Evolutionary conservation across 179 eudicot genomes (phyloP), one percentile per base, ranked within the genome.

Genomic region (Sideroxylon spinosum): DNA sequence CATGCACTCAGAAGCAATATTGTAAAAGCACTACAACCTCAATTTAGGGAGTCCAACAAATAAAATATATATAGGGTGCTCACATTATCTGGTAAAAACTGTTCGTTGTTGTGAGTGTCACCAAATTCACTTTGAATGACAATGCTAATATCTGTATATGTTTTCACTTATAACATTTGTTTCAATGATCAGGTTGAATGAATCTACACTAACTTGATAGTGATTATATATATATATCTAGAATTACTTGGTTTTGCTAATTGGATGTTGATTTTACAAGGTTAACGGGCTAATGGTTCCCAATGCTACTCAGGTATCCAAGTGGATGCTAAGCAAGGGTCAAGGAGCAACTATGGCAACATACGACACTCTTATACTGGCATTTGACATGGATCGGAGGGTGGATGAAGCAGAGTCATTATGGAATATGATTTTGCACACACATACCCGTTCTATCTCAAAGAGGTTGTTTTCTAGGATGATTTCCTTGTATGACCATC

Each of bases 241-340:
- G 44, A 37, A 37, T 46, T 64, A 50, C 19, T 64, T 10, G 28
- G 44, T 76, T 3, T 44, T 48, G 26, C 26, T 9, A 44, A 63
- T 44, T 46, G 8, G 4, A 4, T 22, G 60, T 74, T 37, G 17
- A 9, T 52, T 70, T 52, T 70, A 60, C 13, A 2, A 29, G 44
- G 22, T 64, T 49, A 63, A 25, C 64, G 29, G 29, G 26, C 75
- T 76, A 55, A 73, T 80, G 44, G 73, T 73, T 17, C 8, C 32
- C 55, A 67, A 10, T 82, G 61, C 59, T 74, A 29, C 73, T 2
- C 82, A 93, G 97, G 88, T 93, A 76, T 89, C 95, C 29, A 93
- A 93, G 85, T 92, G 98, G 98, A 94, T 94, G 98, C 73, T 94
- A 78, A 86, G 98, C 84, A 94, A 93, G 87, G 97, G 97, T 75